Evolutionary conservation across 2,329 filamentous ascomycete genomes (phyloP), one percentile per base, ranked within the genome.

Genomic region (Alternaria arbusti): DNA sequence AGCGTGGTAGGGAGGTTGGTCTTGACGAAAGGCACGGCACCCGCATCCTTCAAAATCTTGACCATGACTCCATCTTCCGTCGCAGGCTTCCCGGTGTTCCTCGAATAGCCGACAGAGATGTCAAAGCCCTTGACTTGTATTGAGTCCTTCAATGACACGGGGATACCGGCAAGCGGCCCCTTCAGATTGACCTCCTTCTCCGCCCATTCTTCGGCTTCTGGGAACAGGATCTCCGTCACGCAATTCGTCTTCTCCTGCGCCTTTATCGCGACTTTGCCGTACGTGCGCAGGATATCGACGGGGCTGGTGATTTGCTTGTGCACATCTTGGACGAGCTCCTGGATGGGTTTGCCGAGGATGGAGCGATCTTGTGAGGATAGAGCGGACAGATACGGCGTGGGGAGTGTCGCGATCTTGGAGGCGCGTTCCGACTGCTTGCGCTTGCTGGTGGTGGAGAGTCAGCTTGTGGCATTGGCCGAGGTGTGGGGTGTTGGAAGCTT

Each of bases 11-110:
- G 95, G 2, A 96, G 79, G 66, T 96, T 96, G 1, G 94, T 97
- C 84, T 97, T 98, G 67, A 94, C 93, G 76, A 97, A 97, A 0
- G 94, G 94, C 2, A 97, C 86, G 0, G 94, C 94, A 22, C 94
- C 92, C 3, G 93, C 93, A 76, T 96, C 91, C 75, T 97, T 97
- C 55, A 97, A 84, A 45, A 98, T 80, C 59, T 86, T 87, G 22
- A 92, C 90, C 73, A 93, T 87, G 3, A 88, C 83, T 0, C 94
- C 93, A 81, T 97, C 94, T 26, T 86, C 80, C 0, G 78, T 59
- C 40, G 85, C 83, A 13, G 90, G 90, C 72, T 94, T 92, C 54
- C 88, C 88, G 0, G 89, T 87, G 68, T 93, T 88, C 56, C 84
- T 82, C 36, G 91, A 93, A 80, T 94, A 97, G 2, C 93, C 94